Conservation (phyloP, 148 eudicot genomes). For the Suaeda aralocaspica region DNA sequence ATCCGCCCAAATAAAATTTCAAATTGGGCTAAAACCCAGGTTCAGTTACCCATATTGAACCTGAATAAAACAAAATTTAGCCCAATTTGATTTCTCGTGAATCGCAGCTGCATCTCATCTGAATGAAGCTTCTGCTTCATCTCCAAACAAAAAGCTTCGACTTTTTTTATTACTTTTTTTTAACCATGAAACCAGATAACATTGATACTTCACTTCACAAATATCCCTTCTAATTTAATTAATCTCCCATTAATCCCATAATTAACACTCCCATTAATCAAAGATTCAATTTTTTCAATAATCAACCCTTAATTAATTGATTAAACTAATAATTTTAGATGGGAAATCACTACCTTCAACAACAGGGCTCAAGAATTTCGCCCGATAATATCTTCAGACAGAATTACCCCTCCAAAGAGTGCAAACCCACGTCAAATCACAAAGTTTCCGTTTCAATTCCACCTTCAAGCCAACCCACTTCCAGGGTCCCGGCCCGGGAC, state of each 20-base stretch:
- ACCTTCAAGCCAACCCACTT: background rate
- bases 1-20: background rate
- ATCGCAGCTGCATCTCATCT: background rate
- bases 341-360: slow-evolving; percentile 47
- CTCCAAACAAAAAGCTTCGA: slow-evolving; percentile 2
- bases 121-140: background rate
- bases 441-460: slow-evolving; percentile 5
- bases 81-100: background rate
- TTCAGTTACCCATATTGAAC: background rate
- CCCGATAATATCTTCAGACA: slow-evolving; percentile 34
- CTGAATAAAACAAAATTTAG: background rate
- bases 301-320: background rate
- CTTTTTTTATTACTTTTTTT: slow-evolving; percentile 7
- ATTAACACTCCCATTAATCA: background rate
- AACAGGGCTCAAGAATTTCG: slow-evolving; percentile 27
- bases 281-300: background rate
- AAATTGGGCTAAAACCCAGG: background rate
- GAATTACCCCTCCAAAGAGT: slow-evolving; percentile 25
- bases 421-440: slow-evolving; percentile 24
- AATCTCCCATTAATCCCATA: background rate
- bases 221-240: background rate
- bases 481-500: slow-evolving; percentile 32
- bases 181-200: slow-evolving; percentile 28
- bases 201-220: background rate
- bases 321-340: background rate